A percentile compares a stretch with the other conserved stretches of the same genome.
phyloP scores from a whole-genome alignment of 176 grass and related monocot species.

The Alloteropsis semialata region DNA sequence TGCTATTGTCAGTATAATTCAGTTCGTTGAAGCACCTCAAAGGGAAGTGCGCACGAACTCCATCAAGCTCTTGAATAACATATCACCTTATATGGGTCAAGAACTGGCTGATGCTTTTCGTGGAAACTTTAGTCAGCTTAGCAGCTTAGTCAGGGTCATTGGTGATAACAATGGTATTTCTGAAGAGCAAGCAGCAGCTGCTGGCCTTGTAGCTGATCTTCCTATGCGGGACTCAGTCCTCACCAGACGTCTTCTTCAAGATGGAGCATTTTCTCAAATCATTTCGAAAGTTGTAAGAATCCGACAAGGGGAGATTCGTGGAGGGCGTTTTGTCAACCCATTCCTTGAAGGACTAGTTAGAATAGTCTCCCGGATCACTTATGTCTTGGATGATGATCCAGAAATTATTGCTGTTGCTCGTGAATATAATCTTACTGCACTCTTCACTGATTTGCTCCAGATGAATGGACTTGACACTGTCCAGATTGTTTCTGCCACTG shows the following conservation, averaged over 20 bases:
- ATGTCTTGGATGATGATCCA: slow-evolving; percentile 59
- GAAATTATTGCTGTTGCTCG: slow-evolving; percentile 60
- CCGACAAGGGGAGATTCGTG: slow-evolving; percentile 73
- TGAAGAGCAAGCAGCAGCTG: slow-evolving; percentile 91
- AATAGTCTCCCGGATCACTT: slow-evolving; percentile 75
- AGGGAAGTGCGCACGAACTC: slow-evolving; percentile 85
- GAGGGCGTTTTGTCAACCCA: slow-evolving; percentile 74
- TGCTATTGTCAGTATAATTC: slow-evolving; percentile 89
- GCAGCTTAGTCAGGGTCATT: slow-evolving; percentile 77
- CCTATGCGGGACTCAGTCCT: slow-evolving; percentile 66
- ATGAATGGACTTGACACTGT: slow-evolving; percentile 84
- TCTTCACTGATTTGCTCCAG: slow-evolving; percentile 95
- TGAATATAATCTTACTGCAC: slow-evolving; percentile 67
- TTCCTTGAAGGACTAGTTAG: slow-evolving; percentile 92
- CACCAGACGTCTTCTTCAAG: slow-evolving; percentile 79
- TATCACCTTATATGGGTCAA: slow-evolving; percentile 82
- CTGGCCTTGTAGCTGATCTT: slow-evolving; percentile 80
- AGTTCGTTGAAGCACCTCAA: slow-evolving; percentile 98
- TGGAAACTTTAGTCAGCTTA: slow-evolving; percentile 76
- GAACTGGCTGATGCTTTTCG: slow-evolving; percentile 86
- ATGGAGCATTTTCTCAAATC: slow-evolving; percentile 65
- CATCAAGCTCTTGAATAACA: slow-evolving; percentile 80
- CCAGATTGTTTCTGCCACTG: slow-evolving; percentile 69
- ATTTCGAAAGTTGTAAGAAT: slow-evolving; percentile 67
- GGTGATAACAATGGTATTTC: slow-evolving; percentile 81